A percentile compares a stretch with the other conserved stretches of the same genome.
Conservation (phyloP, 1,139 yeast species). For the Yamadazyma diospyri region DNA sequence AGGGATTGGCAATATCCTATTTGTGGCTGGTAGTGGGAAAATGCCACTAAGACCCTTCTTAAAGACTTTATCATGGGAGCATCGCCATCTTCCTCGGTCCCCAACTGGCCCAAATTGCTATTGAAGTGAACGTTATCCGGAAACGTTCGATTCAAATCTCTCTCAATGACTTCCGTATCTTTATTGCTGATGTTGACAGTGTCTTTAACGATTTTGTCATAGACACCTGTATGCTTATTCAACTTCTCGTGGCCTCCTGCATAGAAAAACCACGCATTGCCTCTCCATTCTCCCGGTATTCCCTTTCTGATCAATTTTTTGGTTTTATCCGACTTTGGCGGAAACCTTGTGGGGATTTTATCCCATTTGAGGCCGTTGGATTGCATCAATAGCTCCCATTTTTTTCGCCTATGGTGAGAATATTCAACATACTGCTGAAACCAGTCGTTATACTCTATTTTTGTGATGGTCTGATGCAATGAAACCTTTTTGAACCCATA, state of each 20-base stretch:
- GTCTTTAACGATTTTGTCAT: conserved; percentile 60
- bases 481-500: conserved; percentile 81
- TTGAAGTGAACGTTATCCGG: conserved; percentile 86
- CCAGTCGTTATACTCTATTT: conserved; percentile 70
- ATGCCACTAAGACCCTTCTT: conserved; percentile 78
- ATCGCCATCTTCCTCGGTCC: conserved; percentile 27
- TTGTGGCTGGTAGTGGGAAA: conserved; percentile 81
- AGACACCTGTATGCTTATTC: conserved; percentile 67
- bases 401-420: conserved; percentile 57
- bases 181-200: conserved; percentile 51
- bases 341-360: conserved; percentile 55
- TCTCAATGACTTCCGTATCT: conserved; percentile 88
- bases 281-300: conserved; percentile 96
- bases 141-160: conserved; percentile 88
- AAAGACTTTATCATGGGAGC: conserved; percentile 66
- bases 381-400: conserved; percentile 68
- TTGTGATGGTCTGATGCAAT: conserved; percentile 41
- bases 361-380: conserved; percentile 54
- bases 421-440: conserved; percentile 64
- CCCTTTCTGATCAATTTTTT: conserved; percentile 86
- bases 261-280: conserved; percentile 94
- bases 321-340: conserved; percentile 78
- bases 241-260: conserved; percentile 85
- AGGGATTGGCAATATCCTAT: conserved; percentile 95
- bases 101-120: conserved; percentile 4